Evolutionary conservation across 306 rosid species (phyloP).

Genomic region (Boehmeria nivea): DNA sequence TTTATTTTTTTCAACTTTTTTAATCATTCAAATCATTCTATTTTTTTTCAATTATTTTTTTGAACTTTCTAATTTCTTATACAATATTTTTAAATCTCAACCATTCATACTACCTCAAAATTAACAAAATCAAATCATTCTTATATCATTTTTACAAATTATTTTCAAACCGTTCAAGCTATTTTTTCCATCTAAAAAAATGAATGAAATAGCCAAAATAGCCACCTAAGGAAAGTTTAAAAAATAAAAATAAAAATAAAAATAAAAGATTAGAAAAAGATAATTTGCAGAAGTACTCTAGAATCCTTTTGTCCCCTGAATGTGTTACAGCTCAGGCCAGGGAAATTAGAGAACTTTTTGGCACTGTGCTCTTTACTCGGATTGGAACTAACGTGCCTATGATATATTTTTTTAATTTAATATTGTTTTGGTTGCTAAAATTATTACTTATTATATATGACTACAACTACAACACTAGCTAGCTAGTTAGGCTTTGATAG

Average conservation of each 20-base stretch:
- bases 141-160: too few relatives aligned
- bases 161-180: too few relatives aligned
- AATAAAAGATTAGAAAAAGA: too few relatives aligned
- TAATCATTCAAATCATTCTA: too few relatives aligned
- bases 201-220: too few relatives aligned
- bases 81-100: too few relatives aligned
- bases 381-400: neutral
- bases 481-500: neutral
- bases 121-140: too few relatives aligned
- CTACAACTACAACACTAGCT: neutral
- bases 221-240: neutral
- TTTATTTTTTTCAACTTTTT: too few relatives aligned
- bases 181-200: too few relatives aligned
- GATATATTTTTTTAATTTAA: neutral
- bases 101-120: too few relatives aligned
- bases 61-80: too few relatives aligned
- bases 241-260: neutral
- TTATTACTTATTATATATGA: neutral
- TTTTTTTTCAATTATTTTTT: too few relatives aligned
- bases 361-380: conserved; percentile 9
- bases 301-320: conserved; percentile 21
- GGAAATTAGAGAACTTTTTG: conserved; percentile 10
- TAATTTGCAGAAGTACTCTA: neutral
- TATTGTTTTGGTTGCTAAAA: neutral
- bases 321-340: conserved; percentile 14